Conservation (phyloP, 2,329 filamentous ascomycete genomes). For the Talaromyces sp. region DNA sequence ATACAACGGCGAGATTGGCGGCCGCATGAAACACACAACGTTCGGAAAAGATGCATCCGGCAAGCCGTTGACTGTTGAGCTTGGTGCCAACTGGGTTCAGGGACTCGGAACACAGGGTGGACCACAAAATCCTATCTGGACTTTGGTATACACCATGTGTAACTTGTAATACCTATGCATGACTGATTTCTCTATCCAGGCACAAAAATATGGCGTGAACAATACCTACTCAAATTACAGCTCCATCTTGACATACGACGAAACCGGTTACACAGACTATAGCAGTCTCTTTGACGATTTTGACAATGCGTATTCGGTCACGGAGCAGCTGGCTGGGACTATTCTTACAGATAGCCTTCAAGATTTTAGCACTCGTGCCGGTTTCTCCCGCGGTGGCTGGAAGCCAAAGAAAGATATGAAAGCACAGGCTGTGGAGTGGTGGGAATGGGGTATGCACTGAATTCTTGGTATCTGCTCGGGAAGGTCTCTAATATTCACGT, state of each 20-base stretch:
- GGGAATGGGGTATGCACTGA: constrained; percentile 35
- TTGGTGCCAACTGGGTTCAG: constrained; percentile 63
- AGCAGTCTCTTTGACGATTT: constrained; percentile 47
- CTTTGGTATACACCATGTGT: constrained; percentile 28
- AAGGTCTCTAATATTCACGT: background rate
- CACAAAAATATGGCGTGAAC: constrained; percentile 53
- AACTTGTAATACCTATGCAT: background rate
- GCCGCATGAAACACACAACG: constrained; percentile 53
- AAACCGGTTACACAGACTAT: constrained; percentile 52
- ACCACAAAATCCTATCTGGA: constrained; percentile 60
- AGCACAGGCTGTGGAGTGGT: constrained; percentile 60
- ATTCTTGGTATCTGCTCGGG: background rate
- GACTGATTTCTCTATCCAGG: constrained; percentile 20
- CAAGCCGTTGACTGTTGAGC: constrained; percentile 54
- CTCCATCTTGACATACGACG: constrained; percentile 57
- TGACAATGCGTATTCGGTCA: constrained; percentile 41
- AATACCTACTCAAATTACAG: constrained; percentile 57
- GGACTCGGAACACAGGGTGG: constrained; percentile 34
- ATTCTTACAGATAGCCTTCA: constrained; percentile 57
- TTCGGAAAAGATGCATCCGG: constrained; percentile 53
- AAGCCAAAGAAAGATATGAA: constrained; percentile 50
- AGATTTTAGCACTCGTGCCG: constrained; percentile 57
- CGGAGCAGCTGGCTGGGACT: constrained; percentile 51
- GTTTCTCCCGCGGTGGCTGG: constrained; percentile 58
- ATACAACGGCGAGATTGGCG: constrained; percentile 58